phyloP scores from a whole-genome alignment of 768 basidiomycete genomes.

The Russula earlei region DNA sequence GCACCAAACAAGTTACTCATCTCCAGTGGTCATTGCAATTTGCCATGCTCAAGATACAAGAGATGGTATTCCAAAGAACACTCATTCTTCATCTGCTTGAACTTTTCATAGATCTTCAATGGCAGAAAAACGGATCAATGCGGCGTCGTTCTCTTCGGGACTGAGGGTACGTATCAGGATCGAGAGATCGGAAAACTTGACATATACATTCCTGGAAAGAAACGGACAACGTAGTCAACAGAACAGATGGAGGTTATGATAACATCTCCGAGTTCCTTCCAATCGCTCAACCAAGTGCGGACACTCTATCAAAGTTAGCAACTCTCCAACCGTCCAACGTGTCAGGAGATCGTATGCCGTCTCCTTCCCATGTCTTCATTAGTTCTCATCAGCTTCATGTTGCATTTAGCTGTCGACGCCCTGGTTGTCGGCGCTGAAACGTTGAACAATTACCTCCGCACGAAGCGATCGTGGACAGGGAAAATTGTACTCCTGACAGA shows the following conservation, averaged over 20 bases:
- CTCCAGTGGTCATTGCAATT: constrained; percentile 79
- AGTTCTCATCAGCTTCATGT: neutral
- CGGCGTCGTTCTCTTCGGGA: constrained; percentile 83
- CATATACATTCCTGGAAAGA: constrained; percentile 29
- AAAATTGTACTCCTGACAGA: constrained; percentile 82
- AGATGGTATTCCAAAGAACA: constrained; percentile 51
- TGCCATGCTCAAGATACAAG: constrained; percentile 83
- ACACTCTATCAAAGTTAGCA: constrained; percentile 58
- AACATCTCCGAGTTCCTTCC: constrained; percentile 62
- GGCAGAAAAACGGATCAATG: constrained; percentile 91
- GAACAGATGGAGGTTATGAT: constrained; percentile 60
- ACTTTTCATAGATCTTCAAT: constrained; percentile 61
- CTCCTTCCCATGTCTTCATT: neutral
- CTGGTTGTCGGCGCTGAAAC: constrained; percentile 81
- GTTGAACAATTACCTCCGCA: constrained; percentile 54
- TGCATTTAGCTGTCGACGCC: constrained; percentile 63
- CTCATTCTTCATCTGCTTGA: neutral
- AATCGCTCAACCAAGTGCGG: constrained; percentile 55
- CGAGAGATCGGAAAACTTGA: neutral
- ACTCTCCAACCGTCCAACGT: constrained; percentile 45
- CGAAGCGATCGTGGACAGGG: constrained; percentile 76
- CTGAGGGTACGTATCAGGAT: constrained; percentile 43
- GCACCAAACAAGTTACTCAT: constrained; percentile 56
- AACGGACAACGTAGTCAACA: constrained; percentile 56
- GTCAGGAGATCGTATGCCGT: constrained; percentile 55